phyloP scores from a whole-genome alignment of 805 yeast species.

The Lipomyces yamadae region DNA sequence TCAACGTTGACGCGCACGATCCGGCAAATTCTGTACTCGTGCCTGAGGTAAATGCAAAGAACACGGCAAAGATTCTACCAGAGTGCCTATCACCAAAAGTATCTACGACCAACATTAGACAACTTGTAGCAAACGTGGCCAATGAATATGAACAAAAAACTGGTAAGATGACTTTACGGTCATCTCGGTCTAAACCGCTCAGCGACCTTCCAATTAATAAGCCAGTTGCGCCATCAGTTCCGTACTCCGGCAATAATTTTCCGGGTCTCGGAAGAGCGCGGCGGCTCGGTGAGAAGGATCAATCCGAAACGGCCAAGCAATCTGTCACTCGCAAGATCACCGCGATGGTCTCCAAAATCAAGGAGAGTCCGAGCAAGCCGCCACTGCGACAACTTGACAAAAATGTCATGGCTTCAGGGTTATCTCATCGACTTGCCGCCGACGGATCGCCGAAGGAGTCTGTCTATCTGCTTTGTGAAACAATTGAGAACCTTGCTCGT shows the following conservation, averaged over 20 bases:
- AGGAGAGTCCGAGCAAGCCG: constrained; percentile 1
- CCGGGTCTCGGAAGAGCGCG: constrained; percentile 29
- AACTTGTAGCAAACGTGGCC: constrained; percentile 24
- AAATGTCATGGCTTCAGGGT: not conserved
- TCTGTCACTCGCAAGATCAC: not conserved
- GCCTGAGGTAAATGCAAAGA: not conserved
- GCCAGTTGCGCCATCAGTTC: constrained; percentile 1
- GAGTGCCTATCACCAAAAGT: constrained; percentile 34
- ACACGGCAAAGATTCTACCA: constrained; percentile 26
- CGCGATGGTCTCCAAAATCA: not conserved
- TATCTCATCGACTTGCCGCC: not conserved
- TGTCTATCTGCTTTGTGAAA: constrained; percentile 11
- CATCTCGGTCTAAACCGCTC: constrained; percentile 24
- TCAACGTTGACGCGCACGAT: constrained; percentile 7
- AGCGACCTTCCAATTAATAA: constrained; percentile 31
- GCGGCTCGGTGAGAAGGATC: constrained; percentile 26
- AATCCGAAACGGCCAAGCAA: not conserved
- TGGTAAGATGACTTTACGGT: constrained; percentile 18
- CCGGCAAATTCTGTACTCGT: not conserved
- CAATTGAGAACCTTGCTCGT: constrained; percentile 9
- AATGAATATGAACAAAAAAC: constrained; percentile 12
- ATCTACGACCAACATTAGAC: constrained; percentile 21
- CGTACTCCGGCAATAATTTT: constrained; percentile 2
- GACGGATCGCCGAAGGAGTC: not conserved
- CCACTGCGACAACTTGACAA: constrained; percentile 1